A percentile compares a stretch with the other conserved stretches of the same genome.
Conservation (phyloP, 495 filamentous ascomycete genomes). For the Barbatosphaeria neglecta region DNA sequence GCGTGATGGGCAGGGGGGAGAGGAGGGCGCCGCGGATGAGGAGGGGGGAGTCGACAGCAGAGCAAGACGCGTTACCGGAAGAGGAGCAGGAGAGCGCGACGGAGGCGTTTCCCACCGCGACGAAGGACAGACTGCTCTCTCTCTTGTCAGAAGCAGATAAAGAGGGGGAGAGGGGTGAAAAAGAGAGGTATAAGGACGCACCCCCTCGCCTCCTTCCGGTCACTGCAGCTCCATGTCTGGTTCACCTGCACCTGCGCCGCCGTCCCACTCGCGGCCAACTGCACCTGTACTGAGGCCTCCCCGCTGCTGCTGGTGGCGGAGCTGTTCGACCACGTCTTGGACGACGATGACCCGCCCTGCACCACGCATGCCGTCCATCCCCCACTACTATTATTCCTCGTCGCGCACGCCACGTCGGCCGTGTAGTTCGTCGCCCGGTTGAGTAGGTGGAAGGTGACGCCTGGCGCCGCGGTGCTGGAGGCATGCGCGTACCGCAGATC, state of each 20-base stretch:
- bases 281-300: too few species aligned
- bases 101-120: constrained; percentile 6
- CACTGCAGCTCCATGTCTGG: constrained; percentile 11
- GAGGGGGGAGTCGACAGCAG: constrained; percentile 3
- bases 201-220: not conserved
- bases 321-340: not conserved
- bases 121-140: constrained; percentile 1
- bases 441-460: constrained; percentile 11
- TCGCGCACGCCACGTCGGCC: constrained; percentile 3
- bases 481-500: constrained; percentile 1
- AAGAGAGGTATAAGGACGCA: not conserved
- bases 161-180: not conserved
- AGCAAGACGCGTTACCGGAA: not conserved
- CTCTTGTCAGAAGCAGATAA: too few species aligned
- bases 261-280: not conserved
- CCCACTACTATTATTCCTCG: not conserved
- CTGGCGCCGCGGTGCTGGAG: not conserved
- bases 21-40: constrained; percentile 10
- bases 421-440: constrained; percentile 18
- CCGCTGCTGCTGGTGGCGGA: too few species aligned
- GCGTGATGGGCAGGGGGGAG: constrained; percentile 10
- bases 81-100: constrained; percentile 2
- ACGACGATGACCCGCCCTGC: not conserved
- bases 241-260: constrained; percentile 2
- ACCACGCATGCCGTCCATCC: constrained; percentile 1